Evolutionary conservation across 306 rosid species (phyloP).

Genomic region (Cucumis cinereus): DNA sequence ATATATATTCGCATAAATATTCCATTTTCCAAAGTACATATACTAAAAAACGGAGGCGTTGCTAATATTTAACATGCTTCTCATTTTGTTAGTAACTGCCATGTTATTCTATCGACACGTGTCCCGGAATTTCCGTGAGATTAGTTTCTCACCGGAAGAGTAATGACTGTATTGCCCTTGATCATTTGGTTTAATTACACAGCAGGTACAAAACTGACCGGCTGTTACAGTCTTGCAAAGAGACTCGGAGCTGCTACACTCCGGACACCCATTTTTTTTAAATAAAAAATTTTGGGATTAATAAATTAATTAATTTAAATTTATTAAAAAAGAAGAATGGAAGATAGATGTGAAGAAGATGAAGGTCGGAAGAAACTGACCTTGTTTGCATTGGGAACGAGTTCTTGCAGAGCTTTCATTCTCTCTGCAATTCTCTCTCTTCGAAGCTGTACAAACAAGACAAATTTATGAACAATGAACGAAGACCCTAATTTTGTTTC

Average conservation of each 20-base stretch:
- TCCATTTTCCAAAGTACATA: not conserved
- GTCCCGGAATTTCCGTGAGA: not conserved
- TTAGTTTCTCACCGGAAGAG: not conserved
- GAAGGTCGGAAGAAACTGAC: slow-evolving; percentile 14
- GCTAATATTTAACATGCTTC: not conserved
- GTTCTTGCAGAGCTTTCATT: slow-evolving; percentile 94
- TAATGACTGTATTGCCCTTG: slow-evolving; percentile 1
- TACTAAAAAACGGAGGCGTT: not conserved
- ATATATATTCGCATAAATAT: not conserved
- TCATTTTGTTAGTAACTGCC: not conserved
- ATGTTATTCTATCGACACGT: not conserved
- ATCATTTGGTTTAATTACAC: not conserved
- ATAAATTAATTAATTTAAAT: too few relatives aligned
- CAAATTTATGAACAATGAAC: not conserved
- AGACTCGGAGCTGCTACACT: not conserved
- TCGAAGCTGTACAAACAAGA: slow-evolving; percentile 46
- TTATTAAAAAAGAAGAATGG: not conserved
- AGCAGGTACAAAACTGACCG: not conserved
- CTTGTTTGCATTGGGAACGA: slow-evolving; percentile 96
- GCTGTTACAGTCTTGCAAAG: not conserved
- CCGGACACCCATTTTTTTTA: not conserved
- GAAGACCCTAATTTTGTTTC: slow-evolving; percentile 6
- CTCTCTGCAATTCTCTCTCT: slow-evolving; percentile 98
- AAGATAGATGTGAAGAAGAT: not conserved
- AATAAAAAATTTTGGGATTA: too few relatives aligned